Percentiles rank a stretch among this genome's conserved stretches.
phyloP scores from a whole-genome alignment of 2,329 filamentous ascomycete genomes.

The Neofusicoccum kwambonambiense region DNA sequence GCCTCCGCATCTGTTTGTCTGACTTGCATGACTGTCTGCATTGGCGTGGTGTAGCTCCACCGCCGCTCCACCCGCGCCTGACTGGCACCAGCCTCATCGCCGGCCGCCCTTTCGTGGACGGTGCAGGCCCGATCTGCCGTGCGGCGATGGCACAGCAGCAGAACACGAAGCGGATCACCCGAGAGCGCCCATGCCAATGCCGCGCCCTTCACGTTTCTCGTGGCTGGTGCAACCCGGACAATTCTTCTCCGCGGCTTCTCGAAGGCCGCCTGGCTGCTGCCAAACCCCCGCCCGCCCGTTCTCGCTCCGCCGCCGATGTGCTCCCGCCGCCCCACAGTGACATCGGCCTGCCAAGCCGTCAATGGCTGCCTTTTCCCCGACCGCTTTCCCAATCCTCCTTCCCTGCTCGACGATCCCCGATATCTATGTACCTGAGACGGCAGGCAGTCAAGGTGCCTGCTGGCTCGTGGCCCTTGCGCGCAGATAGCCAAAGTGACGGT shows the following conservation, averaged over 20 bases:
- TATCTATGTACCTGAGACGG: slow-evolving; percentile 2
- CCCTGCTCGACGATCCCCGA: neutral
- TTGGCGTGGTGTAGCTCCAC: neutral
- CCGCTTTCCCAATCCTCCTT: neutral
- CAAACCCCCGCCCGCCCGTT: neutral
- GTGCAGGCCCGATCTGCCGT: neutral
- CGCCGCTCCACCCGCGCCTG: slow-evolving; percentile 1
- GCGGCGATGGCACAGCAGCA: neutral
- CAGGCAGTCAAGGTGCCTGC: neutral
- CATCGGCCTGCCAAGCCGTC: neutral
- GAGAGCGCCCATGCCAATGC: neutral
- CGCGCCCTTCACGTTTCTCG: neutral
- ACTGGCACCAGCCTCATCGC: neutral
- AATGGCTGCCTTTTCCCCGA: neutral
- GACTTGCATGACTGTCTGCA: neutral
- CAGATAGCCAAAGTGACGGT: neutral
- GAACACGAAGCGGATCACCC: neutral
- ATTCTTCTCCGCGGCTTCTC: neutral
- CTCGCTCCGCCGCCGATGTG: neutral
- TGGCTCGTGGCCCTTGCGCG: neutral
- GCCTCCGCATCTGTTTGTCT: slow-evolving; percentile 1
- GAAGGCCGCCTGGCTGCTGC: neutral
- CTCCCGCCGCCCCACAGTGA: neutral
- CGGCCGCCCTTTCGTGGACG: neutral
- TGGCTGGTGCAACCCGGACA: neutral